phyloP scores from a whole-genome alignment of 2,329 filamentous ascomycete genomes.

The Pyrenochaeta sp. region DNA sequence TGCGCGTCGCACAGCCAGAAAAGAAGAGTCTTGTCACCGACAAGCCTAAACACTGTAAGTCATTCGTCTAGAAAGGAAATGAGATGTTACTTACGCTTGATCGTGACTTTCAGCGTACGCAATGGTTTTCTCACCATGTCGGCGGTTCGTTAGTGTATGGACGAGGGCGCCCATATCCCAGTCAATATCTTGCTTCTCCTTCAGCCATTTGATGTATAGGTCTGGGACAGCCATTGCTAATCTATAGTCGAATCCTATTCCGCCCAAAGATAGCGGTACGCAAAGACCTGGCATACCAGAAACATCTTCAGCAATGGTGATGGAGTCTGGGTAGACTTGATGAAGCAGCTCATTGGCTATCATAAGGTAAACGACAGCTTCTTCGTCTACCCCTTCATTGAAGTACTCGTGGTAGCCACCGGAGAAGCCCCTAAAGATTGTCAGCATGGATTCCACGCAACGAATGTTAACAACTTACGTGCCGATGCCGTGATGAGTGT shows the following conservation, averaged over 20 bases:
- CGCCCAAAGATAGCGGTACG: conserved; percentile 81
- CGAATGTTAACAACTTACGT: conserved; percentile 68
- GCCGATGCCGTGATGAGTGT: conserved; percentile 93
- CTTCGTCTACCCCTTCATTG: conserved; percentile 85
- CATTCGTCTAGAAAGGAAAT: background rate
- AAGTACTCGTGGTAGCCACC: conserved; percentile 99
- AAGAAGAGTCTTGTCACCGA: conserved; percentile 95
- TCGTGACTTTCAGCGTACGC: conserved; percentile 98
- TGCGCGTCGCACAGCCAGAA: conserved; percentile 98
- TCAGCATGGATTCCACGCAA: conserved; percentile 22
- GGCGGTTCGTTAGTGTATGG: conserved; percentile 88
- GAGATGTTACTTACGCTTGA: conserved; percentile 78
- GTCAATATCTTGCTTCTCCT: conserved; percentile 87
- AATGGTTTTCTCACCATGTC: conserved; percentile 97
- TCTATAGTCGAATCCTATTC: conserved; percentile 95
- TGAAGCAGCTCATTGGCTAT: conserved; percentile 96
- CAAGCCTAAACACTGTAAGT: conserved; percentile 67
- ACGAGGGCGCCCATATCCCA: conserved; percentile 90
- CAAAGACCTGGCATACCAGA: conserved; percentile 99
- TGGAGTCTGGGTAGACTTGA: conserved; percentile 81
- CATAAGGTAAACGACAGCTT: conserved; percentile 94
- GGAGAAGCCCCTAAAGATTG: conserved; percentile 77
- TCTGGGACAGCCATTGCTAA: conserved; percentile 98
- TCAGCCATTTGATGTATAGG: conserved; percentile 98
- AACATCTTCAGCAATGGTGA: conserved; percentile 96